phyloP scores from a whole-genome alignment of 495 filamentous ascomycete species.

The Daldinia grandis region DNA sequence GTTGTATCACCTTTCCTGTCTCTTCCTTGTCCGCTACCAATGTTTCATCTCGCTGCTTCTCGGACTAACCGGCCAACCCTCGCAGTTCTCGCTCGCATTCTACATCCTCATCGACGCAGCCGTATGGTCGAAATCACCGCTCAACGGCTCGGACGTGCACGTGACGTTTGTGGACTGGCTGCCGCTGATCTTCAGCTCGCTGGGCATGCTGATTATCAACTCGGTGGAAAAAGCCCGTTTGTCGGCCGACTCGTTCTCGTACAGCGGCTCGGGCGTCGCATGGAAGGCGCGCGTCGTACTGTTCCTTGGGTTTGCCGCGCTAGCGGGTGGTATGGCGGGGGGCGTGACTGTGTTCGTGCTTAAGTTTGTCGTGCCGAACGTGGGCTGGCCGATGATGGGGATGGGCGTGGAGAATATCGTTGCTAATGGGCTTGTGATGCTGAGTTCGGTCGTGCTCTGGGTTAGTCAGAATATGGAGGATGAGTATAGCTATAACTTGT shows the following conservation, averaged over 20 bases:
- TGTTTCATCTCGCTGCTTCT: no score
- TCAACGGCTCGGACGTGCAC: conserved; percentile 84
- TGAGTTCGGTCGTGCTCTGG: conserved; percentile 89
- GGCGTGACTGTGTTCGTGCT: conserved; percentile 89
- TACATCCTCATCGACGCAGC: conserved; percentile 95
- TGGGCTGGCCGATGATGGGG: conserved; percentile 83
- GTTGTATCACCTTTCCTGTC: background rate
- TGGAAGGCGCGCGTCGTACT: conserved; percentile 97
- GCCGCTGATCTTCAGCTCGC: conserved; percentile 88
- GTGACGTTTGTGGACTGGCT: conserved; percentile 99
- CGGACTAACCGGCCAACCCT: background rate
- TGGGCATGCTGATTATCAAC: conserved; percentile 99
- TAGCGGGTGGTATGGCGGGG: conserved; percentile 94
- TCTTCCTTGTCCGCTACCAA: background rate
- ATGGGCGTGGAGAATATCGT: conserved; percentile 95
- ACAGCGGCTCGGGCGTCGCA: conserved; percentile 84
- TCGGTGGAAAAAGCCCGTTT: conserved; percentile 92
- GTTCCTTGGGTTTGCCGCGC: conserved; percentile 92
- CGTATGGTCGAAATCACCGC: conserved; percentile 80
- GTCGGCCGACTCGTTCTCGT: conserved; percentile 85
- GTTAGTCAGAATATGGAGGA: conserved; percentile 99
- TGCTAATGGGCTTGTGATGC: conserved; percentile 70
- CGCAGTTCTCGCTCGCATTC: conserved; percentile 94
- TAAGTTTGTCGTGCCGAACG: conserved; percentile 84
- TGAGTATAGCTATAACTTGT: conserved; percentile 95